A percentile compares a stretch with the other conserved stretches of the same genome.
Conservation (phyloP, 2,329 filamentous ascomycete species). For the Cercospora zeae-maydis region DNA sequence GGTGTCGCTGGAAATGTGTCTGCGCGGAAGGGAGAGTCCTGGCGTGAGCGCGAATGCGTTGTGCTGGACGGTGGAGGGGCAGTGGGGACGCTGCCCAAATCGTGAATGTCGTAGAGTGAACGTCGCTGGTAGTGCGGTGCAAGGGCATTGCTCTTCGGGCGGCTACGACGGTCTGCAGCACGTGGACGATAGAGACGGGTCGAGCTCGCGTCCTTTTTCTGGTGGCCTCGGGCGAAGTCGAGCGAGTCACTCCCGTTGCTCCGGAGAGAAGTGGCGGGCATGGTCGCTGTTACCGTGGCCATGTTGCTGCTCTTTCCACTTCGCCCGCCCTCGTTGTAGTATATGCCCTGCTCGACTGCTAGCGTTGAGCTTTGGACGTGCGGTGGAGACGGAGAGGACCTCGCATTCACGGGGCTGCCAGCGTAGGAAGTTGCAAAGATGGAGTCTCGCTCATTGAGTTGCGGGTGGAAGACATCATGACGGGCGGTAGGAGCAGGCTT, state of each 20-base stretch:
- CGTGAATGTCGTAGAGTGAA: conserved; percentile 34
- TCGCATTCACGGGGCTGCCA: conserved; percentile 44
- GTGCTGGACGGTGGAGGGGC: conserved; percentile 12
- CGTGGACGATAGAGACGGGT: conserved; percentile 10
- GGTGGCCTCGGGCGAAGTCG: conserved; percentile 14
- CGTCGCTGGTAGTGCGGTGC: conserved; percentile 31
- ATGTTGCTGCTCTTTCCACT: conserved; percentile 19
- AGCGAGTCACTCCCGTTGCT: conserved; percentile 10
- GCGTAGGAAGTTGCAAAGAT: conserved; percentile 63
- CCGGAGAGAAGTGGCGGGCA: conserved; percentile 11
- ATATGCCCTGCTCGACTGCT: neutral
- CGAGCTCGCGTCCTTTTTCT: conserved; percentile 8
- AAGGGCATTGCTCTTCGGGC: conserved; percentile 19
- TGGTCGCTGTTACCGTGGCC: conserved; percentile 13
- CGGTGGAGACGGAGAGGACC: conserved; percentile 4
- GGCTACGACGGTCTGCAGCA: conserved; percentile 3
- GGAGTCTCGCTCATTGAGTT: conserved; percentile 59
- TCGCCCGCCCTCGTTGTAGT: conserved; percentile 14
- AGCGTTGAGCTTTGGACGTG: neutral
- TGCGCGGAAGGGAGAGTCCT: conserved; percentile 17
- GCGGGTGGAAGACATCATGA: conserved; percentile 44
- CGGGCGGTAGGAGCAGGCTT: conserved; percentile 11
- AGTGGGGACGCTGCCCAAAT: conserved; percentile 18
- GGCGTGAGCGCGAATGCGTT: conserved; percentile 7
- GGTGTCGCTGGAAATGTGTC: conserved; percentile 24